Evolutionary conservation across 805 yeast genomes (phyloP), one percentile per base, ranked within the genome.

Genomic region (Yarrowia sp.): DNA sequence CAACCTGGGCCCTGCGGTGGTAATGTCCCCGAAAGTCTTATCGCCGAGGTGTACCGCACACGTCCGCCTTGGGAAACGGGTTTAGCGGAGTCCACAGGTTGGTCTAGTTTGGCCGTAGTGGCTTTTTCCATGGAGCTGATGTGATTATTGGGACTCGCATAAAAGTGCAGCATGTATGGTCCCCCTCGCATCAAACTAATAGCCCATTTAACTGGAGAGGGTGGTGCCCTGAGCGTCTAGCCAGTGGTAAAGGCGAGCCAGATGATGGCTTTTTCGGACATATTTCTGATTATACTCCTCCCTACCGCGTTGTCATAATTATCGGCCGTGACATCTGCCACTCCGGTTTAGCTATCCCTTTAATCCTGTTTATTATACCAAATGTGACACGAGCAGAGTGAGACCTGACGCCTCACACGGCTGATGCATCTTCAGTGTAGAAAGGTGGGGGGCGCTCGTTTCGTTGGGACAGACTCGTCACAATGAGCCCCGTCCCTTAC

Each of bases 111-210:
- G 55, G 39, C 31, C 14, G 39, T 48, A 17, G 55, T 48, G 55
- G 55, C 55, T 48, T 48, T 47, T 35, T 18, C 55, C 41, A 48
- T 35, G 39, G 55, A 48, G 41, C 55, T 13, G 55, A 48, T 48
- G 55, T 48, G 55, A 35, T 35, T 48, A 35, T 48, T 35, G 55
- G 41, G 41, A 35, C 55, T 28, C 55, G 55, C 55, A 48, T 48
- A 48, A 48, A 35, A 33, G 55, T 48, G 55, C 55, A 48, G 55
- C 55, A 48, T 48, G 55, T 48, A 39, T 31, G 32, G 17, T 48
- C 55, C 41, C n/a, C 55, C 55, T 48, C 55, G 55, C 55, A 48
- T 48, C 55, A 48, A 22, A 13, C 55, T 48, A 48, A 48, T 8
- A 33, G 11, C 39, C n/a, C 38, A 15, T n/a, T 9, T 6, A 18